These are phyloP conservation scores for Patellifolia procumbens DNA, from an alignment of 179 eudicot species.

Conservation along the genomic window DNA sequence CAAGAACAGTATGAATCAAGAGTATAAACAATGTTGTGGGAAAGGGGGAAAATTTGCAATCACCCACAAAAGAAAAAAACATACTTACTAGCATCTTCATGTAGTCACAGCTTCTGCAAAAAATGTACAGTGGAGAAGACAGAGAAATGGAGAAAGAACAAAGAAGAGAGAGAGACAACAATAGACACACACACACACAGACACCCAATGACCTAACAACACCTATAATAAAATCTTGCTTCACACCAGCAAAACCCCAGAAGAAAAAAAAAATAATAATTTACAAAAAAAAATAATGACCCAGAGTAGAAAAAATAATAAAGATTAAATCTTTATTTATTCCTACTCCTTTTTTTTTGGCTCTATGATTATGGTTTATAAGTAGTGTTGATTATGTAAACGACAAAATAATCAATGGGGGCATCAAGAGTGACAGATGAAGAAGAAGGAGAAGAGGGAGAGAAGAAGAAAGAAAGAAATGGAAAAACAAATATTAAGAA, in stretches of 20 bases:
- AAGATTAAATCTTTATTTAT: background rate
- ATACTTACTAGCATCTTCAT: conserved; percentile 65
- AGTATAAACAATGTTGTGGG: background rate
- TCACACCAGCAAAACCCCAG: conserved; percentile 25
- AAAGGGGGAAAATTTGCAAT: conserved; percentile 9
- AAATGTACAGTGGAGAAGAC: conserved; percentile 24
- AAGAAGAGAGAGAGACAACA: conserved; percentile 25
- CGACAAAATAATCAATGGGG: conserved; percentile 45
- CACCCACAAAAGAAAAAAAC: conserved; percentile 34
- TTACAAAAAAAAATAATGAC: background rate
- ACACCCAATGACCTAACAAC: conserved; percentile 47
- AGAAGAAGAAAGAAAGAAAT: background rate
- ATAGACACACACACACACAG: conserved; percentile 26
- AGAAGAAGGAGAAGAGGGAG: conserved; percentile 10
- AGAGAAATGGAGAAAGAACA: conserved; percentile 14
- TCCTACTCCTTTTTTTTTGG: conserved; percentile 6
- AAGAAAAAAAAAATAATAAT: conserved; percentile 13
- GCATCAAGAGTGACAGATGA: conserved; percentile 30
- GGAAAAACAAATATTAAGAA: background rate
- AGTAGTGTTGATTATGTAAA: conserved; percentile 40
- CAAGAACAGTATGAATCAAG: background rate
- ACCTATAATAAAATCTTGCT: conserved; percentile 29
- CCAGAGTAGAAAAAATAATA: conserved; percentile 10
- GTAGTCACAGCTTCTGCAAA: conserved; percentile 41
- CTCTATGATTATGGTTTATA: conserved; percentile 31